Evolutionary conservation across 2,329 filamentous ascomycete genomes (phyloP), one percentile per base, ranked within the genome.

Genomic region (Botrytis deweyae): DNA sequence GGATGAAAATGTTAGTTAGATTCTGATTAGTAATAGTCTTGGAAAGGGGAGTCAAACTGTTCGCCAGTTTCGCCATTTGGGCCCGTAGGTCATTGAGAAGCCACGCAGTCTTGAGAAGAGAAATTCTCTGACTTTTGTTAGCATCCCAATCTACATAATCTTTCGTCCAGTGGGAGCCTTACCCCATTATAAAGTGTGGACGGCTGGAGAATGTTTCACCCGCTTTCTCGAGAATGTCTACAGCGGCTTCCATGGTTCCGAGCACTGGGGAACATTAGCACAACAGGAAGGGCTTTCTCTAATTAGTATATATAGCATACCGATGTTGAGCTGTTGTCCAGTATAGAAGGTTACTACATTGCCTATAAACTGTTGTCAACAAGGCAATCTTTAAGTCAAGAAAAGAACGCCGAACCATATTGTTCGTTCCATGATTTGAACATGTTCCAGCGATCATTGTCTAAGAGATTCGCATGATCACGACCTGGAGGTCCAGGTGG

Each of bases 31-130:
- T 12, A 9, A 62, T 6, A 7, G 3, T 62, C 38, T 62, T 40
- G 36, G 25, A 55, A 55, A 29, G 4, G 59, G 59, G 22, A 18
- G 36, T 40, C 59, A 40, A 7, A 62, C 59, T 38, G 59, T 62
- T 62, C 59, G 59, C 59, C 59, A 62, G 38, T 62, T 62, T 62
- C 59, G 22, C 59, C 59, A 62, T 40, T 62, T 62, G 16, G 59
- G 59, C 36, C 36, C 59, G 59, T 62, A 62, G 22, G 59, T 62
- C 59, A 62, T 62, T 62, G 59, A 62, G 36, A 62, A 62, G 59
- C 59, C 59, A 62, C 59, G 59, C 59, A 62, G 36, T 25, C 59
- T 62, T 40, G 59, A 62, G 25, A 62, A 62, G 36, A 62, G 59
- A 40, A 62, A 62, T 38, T 62, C 59, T 0, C 59, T 62, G 18